Evolutionary conservation across 805 yeast species (phyloP).

Genomic region (Blastobotrys robertii): DNA sequence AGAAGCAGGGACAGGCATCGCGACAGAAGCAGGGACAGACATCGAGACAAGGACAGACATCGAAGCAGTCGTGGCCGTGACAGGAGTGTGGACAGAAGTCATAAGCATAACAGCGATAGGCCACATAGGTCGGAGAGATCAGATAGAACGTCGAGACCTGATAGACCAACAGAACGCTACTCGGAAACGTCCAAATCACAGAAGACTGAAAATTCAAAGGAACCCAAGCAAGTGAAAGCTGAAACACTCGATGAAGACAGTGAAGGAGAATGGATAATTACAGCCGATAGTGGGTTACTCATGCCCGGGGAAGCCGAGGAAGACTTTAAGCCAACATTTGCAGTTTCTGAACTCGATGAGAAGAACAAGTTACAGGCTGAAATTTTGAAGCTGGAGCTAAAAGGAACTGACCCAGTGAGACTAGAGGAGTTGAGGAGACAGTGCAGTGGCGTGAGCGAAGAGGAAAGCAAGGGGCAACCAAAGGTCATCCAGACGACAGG

Average conservation of each 20-base stretch:
- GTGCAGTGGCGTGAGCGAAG: conserved; percentile 12
- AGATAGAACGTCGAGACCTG: too few species aligned
- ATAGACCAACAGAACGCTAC: too few species aligned
- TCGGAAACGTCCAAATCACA: too few species aligned
- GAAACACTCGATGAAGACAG: not conserved
- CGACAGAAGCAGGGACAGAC: too few species aligned
- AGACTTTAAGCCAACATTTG: not conserved
- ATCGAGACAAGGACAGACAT: too few species aligned
- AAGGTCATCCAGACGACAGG: conserved; percentile 3
- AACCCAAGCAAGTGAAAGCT: not conserved
- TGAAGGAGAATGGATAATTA: conserved; percentile 8
- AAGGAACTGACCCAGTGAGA: conserved; percentile 15
- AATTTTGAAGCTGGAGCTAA: conserved; percentile 28
- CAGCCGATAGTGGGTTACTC: conserved; percentile 3
- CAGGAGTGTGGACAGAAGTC: too few species aligned
- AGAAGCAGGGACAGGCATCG: too few species aligned
- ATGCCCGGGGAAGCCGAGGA: not conserved
- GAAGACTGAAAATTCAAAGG: too few species aligned
- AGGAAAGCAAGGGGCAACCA: conserved; percentile 12
- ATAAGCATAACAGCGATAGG: too few species aligned
- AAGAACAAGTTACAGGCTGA: conserved; percentile 26
- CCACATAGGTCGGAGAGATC: too few species aligned
- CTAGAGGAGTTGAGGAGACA: conserved; percentile 22
- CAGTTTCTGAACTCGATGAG: conserved; percentile 13
- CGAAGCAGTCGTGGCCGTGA: too few species aligned